These are phyloP conservation scores for Eucalyptus brandiana DNA, from an alignment of 345 rosid genomes.

Conservation along the genomic window DNA sequence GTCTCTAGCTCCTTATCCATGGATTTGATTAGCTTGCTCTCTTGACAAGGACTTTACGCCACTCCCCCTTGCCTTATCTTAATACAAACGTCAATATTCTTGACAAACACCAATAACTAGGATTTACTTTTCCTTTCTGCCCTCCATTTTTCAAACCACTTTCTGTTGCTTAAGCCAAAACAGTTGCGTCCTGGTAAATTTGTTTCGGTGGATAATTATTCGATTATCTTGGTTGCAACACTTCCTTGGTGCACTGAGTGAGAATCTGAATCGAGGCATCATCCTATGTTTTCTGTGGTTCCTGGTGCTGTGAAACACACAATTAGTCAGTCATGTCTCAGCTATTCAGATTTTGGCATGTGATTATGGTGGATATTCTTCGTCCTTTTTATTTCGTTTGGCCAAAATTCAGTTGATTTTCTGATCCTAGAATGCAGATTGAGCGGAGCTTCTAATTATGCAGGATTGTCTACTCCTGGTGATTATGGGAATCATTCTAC, in stretches of 20 bases:
- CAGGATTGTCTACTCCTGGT: conserved; percentile 88
- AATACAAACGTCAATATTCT: not conserved
- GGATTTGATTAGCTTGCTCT: not conserved
- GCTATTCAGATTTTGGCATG: not conserved
- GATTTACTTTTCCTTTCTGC: not conserved
- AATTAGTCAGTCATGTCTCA: not conserved
- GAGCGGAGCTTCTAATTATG: not conserved
- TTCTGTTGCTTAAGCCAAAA: not conserved
- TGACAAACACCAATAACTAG: not conserved
- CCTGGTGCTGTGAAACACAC: not conserved
- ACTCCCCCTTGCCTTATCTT: not conserved
- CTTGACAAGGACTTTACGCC: not conserved
- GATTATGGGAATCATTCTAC: conserved; percentile 72
- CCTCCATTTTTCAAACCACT: not conserved
- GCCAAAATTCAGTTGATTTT: not conserved
- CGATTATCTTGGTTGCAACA: not conserved
- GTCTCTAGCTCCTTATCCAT: not conserved
- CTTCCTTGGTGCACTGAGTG: not conserved
- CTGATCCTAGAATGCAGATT: not conserved
- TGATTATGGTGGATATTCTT: not conserved
- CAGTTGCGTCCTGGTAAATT: not conserved
- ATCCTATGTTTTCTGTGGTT: not conserved
- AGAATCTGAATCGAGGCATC: not conserved
- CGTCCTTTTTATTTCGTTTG: not conserved
- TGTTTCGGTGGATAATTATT: not conserved